A percentile compares a stretch with the other conserved stretches of the same genome.
These are phyloP conservation scores for Cucumis melo DNA, from an alignment of 306 rosid species.

Conservation along the genomic window DNA sequence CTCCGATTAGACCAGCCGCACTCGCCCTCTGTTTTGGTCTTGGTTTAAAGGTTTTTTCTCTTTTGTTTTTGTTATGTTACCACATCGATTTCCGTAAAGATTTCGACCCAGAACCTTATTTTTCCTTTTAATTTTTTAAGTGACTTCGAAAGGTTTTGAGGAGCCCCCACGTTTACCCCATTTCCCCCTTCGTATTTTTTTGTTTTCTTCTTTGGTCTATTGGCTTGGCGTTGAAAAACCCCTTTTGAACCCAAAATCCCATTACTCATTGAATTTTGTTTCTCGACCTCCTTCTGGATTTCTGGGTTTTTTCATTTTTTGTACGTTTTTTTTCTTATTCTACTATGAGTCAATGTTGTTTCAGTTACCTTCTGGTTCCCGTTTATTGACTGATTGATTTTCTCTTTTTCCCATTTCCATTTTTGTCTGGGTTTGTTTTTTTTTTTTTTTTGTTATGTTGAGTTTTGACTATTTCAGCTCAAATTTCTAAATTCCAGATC, in stretches of 20 bases:
- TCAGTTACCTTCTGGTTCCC: neutral
- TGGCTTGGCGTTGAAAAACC: neutral
- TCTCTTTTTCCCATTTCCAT: neutral
- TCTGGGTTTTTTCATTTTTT: neutral
- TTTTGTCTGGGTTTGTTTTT: neutral
- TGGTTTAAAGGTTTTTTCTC: no score
- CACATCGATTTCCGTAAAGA: neutral
- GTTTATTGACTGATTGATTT: neutral
- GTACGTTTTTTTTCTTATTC: neutral
- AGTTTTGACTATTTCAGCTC: neutral
- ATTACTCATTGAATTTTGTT: neutral
- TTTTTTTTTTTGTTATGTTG: neutral
- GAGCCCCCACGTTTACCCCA: neutral
- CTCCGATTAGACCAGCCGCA: no score
- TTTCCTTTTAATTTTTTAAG: neutral
- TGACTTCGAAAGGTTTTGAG: neutral
- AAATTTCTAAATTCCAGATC: slow-evolving; percentile 25
- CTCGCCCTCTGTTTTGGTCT: no score
- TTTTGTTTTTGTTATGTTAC: no score
- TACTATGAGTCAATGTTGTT: neutral
- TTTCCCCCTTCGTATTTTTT: neutral
- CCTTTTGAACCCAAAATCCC: neutral
- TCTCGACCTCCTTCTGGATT: neutral
- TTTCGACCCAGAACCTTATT: neutral
- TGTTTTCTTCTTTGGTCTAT: neutral